A percentile compares a stretch with the other conserved stretches of the same genome.
phyloP scores from a whole-genome alignment of 306 rosid species.

The Calophaca sinica region DNA sequence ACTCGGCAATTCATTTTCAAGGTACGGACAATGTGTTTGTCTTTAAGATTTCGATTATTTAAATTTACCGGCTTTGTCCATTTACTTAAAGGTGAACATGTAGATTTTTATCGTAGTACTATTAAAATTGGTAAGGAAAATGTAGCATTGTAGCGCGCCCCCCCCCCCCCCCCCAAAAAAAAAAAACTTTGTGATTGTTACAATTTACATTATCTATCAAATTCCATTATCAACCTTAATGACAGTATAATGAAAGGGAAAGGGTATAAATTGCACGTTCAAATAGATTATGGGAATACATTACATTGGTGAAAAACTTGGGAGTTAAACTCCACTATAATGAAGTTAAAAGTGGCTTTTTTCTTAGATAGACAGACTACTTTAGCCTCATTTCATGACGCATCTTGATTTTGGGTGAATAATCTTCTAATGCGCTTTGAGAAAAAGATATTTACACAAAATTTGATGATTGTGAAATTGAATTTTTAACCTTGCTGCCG shows the following conservation, averaged over 20 bases:
- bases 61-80: not conserved
- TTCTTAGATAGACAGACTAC: not conserved
- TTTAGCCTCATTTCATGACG: constrained; percentile 8
- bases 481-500: not conserved
- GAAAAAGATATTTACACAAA: not conserved
- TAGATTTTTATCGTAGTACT: not conserved
- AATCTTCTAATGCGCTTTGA: constrained; percentile 13
- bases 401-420: not conserved
- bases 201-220: constrained; percentile 21
- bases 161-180: too few species aligned
- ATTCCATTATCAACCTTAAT: not conserved
- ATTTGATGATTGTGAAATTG: not conserved
- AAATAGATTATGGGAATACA: constrained; percentile 21
- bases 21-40: not conserved
- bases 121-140: not conserved
- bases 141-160: not conserved
- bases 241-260: not conserved
- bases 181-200: not conserved
- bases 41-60: constrained; percentile 6
- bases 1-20: not conserved
- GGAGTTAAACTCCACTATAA: too few species aligned
- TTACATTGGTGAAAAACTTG: too few species aligned
- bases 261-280: not conserved
- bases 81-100: constrained; percentile 10
- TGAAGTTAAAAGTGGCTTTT: too few species aligned